A percentile compares a stretch with the other conserved stretches of the same genome.
These are phyloP conservation scores for Cladophialophora exuberans DNA, from an alignment of 2,329 filamentous ascomycete species.

Conservation along the genomic window DNA sequence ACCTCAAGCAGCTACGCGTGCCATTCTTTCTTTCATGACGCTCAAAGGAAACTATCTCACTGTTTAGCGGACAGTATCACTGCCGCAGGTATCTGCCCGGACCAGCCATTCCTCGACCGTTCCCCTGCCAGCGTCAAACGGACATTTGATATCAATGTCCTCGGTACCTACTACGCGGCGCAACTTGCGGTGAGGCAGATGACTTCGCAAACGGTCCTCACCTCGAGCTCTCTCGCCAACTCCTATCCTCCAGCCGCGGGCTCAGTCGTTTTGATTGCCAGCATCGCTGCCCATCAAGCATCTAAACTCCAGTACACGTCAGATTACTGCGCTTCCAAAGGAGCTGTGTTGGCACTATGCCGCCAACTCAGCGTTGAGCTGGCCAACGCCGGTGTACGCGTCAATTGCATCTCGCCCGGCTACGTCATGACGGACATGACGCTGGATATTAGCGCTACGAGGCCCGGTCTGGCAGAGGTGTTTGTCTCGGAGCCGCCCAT, in stretches of 20 bases:
- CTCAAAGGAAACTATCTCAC: neutral
- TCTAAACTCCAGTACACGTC: conserved; percentile 21
- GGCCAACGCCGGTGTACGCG: conserved; percentile 50
- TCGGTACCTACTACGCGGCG: conserved; percentile 50
- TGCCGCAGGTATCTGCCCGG: conserved; percentile 48
- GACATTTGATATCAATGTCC: conserved; percentile 48
- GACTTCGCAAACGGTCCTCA: conserved; percentile 51
- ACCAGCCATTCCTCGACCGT: conserved; percentile 50
- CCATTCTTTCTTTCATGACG: neutral
- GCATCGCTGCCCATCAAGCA: conserved; percentile 24
- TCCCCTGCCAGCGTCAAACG: conserved; percentile 46
- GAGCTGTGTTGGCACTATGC: conserved; percentile 40
- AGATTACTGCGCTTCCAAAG: conserved; percentile 41
- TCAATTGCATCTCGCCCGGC: conserved; percentile 52
- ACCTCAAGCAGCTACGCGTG: no score
- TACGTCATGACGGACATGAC: conserved; percentile 44
- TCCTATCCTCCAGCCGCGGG: conserved; percentile 34
- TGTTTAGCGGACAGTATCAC: conserved; percentile 10
- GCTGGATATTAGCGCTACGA: conserved; percentile 34
- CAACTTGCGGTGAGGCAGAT: conserved; percentile 55
- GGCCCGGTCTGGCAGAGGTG: conserved; percentile 39
- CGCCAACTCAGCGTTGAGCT: conserved; percentile 52
- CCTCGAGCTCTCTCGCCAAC: neutral
- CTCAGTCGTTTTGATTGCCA: conserved; percentile 28
- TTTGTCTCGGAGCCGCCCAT: conserved; percentile 46